Evolutionary conservation across 441 rosid genomes (phyloP).

Genomic region (Biscutella laevigata): DNA sequence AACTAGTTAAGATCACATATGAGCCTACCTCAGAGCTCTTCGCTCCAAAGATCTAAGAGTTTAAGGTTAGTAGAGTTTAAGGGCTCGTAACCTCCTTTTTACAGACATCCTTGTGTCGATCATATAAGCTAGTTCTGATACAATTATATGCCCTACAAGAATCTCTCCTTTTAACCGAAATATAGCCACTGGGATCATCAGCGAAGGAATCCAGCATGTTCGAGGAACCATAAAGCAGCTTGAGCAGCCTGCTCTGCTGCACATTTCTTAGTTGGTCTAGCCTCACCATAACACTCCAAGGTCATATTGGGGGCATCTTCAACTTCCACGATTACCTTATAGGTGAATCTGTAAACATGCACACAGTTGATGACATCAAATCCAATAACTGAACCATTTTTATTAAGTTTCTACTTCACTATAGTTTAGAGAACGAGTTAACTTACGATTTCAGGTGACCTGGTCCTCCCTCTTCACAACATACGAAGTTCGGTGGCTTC

Average conservation of each 20-base stretch:
- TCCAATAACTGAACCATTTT: background rate
- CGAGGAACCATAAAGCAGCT: slow-evolving; percentile 73
- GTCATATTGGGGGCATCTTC: slow-evolving; percentile 40
- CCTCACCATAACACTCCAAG: slow-evolving; percentile 58
- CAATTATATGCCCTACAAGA: slow-evolving; percentile 6
- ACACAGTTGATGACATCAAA: background rate
- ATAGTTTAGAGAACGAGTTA: background rate
- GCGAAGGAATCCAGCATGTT: slow-evolving; percentile 36
- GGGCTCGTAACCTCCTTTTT: background rate
- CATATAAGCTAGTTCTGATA: slow-evolving; percentile 9
- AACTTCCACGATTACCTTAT: slow-evolving; percentile 48
- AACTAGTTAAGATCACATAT: too few relatives aligned
- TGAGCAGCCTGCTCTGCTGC: slow-evolving; percentile 88
- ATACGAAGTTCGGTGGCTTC: slow-evolving; percentile 65
- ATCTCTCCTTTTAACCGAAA: slow-evolving; percentile 4
- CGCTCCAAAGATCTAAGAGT: background rate
- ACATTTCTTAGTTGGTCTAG: slow-evolving; percentile 54
- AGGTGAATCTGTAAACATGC: slow-evolving; percentile 52
- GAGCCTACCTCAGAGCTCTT: background rate
- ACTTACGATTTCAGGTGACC: slow-evolving; percentile 71
- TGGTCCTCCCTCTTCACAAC: slow-evolving; percentile 71
- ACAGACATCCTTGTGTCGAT: background rate
- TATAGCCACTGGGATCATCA: slow-evolving; percentile 16
- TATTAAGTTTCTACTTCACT: background rate
- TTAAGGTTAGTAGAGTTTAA: background rate